Evolutionary conservation across 1,284 basidiomycete species (phyloP).

Genomic region (Ustilago bromivora): DNA sequence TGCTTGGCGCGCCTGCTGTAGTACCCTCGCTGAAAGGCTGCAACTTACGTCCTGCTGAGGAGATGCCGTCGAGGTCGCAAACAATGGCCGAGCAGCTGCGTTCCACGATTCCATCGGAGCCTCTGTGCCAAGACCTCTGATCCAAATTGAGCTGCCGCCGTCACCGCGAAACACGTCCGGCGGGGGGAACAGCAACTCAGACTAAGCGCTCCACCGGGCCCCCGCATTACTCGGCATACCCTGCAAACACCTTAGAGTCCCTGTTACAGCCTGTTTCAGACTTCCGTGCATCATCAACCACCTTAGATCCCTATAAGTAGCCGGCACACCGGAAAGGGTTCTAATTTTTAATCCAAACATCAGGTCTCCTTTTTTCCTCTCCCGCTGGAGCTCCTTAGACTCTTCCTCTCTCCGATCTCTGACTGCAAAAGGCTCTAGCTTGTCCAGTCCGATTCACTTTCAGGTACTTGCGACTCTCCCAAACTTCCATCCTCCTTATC

Average conservation of each 20-base stretch:
- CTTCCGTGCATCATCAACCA: neutral
- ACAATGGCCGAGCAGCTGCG: neutral
- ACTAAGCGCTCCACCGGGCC: neutral
- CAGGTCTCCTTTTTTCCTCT: neutral
- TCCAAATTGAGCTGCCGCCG: neutral
- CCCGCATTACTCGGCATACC: conserved; percentile 1
- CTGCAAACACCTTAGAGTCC: neutral
- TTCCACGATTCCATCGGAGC: neutral
- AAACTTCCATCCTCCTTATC: neutral
- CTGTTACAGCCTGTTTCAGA: neutral
- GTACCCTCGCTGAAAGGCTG: neutral
- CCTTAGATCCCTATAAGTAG: neutral
- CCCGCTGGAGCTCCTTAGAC: neutral
- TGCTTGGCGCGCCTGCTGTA: neutral
- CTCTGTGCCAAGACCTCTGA: neutral
- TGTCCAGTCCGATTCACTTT: neutral
- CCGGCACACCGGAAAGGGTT: neutral
- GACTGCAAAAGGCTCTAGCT: neutral
- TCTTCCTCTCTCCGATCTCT: neutral
- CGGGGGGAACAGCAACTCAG: neutral
- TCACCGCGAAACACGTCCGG: neutral
- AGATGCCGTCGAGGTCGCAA: neutral
- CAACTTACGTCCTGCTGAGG: neutral
- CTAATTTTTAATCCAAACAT: neutral
- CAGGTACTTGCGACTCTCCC: neutral